Percentiles rank a stretch among this genome's conserved stretches.
These are phyloP conservation scores for barley (Hordeum vulgare) DNA, from an alignment of 176 grass and related monocot genomes.

Conservation along the genomic window MorexV3_pseudomolecules_assembly NC_058518.1:408859085-408859584, in stretches of 20 bases:
- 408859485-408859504: not conserved
- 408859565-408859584: too few relatives aligned
- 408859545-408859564: too few relatives aligned
- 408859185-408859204: constrained; percentile 10
- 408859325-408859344: constrained; percentile 8
- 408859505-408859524: not conserved
- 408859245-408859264: constrained; percentile 73
- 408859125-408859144: too few relatives aligned
- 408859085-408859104: too few relatives aligned
- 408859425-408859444: not conserved
- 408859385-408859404: constrained; percentile 7
- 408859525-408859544: too few relatives aligned
- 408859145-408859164: not conserved
- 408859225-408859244: constrained; percentile 78
- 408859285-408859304: constrained; percentile 92
- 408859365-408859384: not conserved
- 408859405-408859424: not conserved
- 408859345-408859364: not conserved
- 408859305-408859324: constrained; percentile 41
- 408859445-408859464: not conserved
- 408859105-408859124: too few relatives aligned
- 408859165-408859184: not conserved
- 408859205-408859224: not conserved
- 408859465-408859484: not conserved
- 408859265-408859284: constrained; percentile 69